Evolutionary conservation across 148 eudicot species (phyloP).

Genomic region (Cornus suecica): DNA sequence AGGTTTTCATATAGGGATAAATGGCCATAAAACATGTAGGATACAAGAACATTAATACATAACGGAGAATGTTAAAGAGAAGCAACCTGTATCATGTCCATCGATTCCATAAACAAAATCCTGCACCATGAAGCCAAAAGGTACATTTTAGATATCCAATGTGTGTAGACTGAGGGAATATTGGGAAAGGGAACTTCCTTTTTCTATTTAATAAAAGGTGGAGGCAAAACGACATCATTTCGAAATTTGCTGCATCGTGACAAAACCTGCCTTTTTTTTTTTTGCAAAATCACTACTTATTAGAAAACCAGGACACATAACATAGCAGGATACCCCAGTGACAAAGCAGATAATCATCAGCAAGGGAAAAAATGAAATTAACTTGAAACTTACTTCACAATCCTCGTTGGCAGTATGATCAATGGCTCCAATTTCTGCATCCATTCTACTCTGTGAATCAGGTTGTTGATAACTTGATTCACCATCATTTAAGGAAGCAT

Average conservation of each 20-base stretch:
- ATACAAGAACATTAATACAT: too few relatives aligned
- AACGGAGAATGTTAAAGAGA: background rate
- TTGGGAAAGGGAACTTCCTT: background rate
- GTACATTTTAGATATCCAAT: background rate
- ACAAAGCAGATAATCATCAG: background rate
- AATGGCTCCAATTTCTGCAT: slow-evolving; percentile 24
- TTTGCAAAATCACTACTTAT: background rate
- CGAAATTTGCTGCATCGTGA: background rate
- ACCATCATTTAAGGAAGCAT: slow-evolving; percentile 27
- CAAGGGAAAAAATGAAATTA: background rate
- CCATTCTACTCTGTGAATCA: slow-evolving; percentile 28
- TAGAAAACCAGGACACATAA: background rate
- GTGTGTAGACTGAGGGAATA: background rate
- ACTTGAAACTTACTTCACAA: slow-evolving; percentile 46
- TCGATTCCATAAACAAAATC: slow-evolving; percentile 28
- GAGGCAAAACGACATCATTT: background rate
- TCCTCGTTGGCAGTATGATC: slow-evolving; percentile 25
- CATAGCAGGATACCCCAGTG: background rate
- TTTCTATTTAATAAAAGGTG: too few relatives aligned
- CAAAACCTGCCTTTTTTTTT: slow-evolving; percentile 4
- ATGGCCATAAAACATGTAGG: too few relatives aligned
- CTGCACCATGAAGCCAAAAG: slow-evolving; percentile 35
- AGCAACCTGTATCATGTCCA: slow-evolving; percentile 80
- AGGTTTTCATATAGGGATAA: too few relatives aligned
- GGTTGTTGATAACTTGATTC: slow-evolving; percentile 24